A percentile compares a stretch with the other conserved stretches of the same genome.
Evolutionary conservation across 1,284 basidiomycete species (phyloP).

Genomic region (Malassezia furfur): DNA sequence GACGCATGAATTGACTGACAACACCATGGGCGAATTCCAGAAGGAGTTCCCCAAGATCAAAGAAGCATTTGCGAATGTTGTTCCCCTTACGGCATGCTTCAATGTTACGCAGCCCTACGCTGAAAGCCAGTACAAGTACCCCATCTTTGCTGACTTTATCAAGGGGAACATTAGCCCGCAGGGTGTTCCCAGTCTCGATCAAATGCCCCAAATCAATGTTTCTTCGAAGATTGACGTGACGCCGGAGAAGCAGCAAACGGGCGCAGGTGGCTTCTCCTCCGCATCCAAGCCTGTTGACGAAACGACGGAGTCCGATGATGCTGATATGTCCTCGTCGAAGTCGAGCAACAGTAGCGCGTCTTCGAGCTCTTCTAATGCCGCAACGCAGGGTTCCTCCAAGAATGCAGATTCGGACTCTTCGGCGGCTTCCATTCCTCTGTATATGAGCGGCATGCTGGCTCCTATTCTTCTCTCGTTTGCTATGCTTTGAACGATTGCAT

Average conservation of each 20-base stretch:
- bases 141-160: slow-evolving; percentile 29
- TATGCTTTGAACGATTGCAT: too few species aligned
- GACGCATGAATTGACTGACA: slow-evolving; percentile 41
- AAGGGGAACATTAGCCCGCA: slow-evolving; percentile 30
- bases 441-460: too few species aligned
- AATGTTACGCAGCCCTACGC: slow-evolving; percentile 49
- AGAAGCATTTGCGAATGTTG: slow-evolving; percentile 36
- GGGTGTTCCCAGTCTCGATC: slow-evolving; percentile 21
- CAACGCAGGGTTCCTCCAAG: too few species aligned
- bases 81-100: slow-evolving; percentile 40
- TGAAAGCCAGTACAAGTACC: slow-evolving; percentile 48
- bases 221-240: slow-evolving; percentile 4
- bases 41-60: slow-evolving; percentile 35
- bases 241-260: not conserved
- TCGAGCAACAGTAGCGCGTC: too few species aligned
- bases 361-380: too few species aligned
- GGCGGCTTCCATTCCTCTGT: too few species aligned
- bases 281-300: not conserved
- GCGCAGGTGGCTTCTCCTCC: slow-evolving; percentile 1
- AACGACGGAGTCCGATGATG: too few species aligned
- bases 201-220: slow-evolving; percentile 13
- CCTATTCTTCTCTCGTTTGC: too few species aligned
- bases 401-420: too few species aligned
- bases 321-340: too few species aligned
- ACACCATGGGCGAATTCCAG: slow-evolving; percentile 39